Evolutionary conservation across 2,329 filamentous ascomycete species (phyloP), one percentile per base, ranked within the genome.

Genomic region (Botrytis galanthina): DNA sequence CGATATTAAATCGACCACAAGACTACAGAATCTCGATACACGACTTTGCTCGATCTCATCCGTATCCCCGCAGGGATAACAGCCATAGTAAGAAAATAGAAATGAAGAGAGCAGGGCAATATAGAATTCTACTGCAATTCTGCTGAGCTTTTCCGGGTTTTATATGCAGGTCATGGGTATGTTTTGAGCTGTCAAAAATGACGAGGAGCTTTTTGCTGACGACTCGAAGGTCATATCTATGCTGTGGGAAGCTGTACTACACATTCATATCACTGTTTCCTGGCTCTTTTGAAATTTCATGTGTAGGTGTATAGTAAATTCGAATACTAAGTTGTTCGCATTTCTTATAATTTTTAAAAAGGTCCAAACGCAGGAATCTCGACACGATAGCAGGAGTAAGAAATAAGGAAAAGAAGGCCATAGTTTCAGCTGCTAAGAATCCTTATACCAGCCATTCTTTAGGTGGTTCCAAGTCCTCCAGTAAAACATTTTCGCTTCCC

Each of bases 201-300:
- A 26, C 5, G 4, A 51, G 48, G 4, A 51, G 1, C 22, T 51
- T 12, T 5, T 6, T 3, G 14, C 10, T 26, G 3, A 12, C 9
- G 8, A 22, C 9, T 12, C 4, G 46, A 4, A 26, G 20, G 20
- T 48, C 9, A 51, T 39, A 14, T 51, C 3, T 6, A n/a, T 14
- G 14, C 48, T n/a, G 26, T n/a, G 4, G 10, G 22, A n/a, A 51
- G 48, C 26, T 51, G n/a, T n/a, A n/a, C 10, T n/a, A 14, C 12
- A 14, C 48, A n/a, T n/a, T 51, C 22, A 51, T 1, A n/a, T 51
- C 48, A n/a, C 4, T 5, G 1, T n/a, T 10, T 51, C 5, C 9
- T n/a, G n/a, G 1, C 26, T n/a, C 22, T 14, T 5, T n/a, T 51
- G 22, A 14, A n/a, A 3, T 1, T 0, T 2, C 18, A n/a, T 14